phyloP scores from a whole-genome alignment of 83 land plant species.

The Isoetes engelmannii region DNA sequence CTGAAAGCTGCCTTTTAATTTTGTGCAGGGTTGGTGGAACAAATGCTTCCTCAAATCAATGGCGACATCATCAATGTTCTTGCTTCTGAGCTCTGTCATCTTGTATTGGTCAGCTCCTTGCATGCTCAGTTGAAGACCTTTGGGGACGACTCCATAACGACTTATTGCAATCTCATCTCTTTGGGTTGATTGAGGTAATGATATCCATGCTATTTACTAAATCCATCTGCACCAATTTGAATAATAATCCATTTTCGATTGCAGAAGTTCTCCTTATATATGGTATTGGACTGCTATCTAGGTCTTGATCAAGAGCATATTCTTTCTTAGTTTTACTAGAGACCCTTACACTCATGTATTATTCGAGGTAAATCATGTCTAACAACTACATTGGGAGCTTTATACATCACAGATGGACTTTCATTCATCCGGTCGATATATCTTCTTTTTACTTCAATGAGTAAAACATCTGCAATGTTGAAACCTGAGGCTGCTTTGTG shows the following conservation, averaged over 20 bases:
- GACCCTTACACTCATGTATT: too few relatives aligned
- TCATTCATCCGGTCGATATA: too few relatives aligned
- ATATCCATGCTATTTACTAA: too few relatives aligned
- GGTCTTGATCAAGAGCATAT: constrained; percentile 62
- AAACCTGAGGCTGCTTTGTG: too few relatives aligned
- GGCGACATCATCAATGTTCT: constrained; percentile 34
- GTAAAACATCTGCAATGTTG: too few relatives aligned
- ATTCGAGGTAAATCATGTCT: too few relatives aligned
- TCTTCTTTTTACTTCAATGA: too few relatives aligned
- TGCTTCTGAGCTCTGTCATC: constrained; percentile 36
- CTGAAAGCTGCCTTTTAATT: neutral
- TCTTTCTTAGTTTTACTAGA: too few relatives aligned
- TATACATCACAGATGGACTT: too few relatives aligned
- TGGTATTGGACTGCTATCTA: constrained; percentile 90
- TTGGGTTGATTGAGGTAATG: constrained; percentile 49
- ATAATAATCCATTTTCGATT: constrained; percentile 1
- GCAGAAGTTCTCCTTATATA: constrained; percentile 66
- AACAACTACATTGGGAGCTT: too few relatives aligned
- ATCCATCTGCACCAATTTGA: neutral
- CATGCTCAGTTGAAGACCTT: constrained; percentile 33
- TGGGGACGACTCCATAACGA: constrained; percentile 34
- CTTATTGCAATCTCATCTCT: constrained; percentile 18
- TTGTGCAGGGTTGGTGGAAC: constrained; percentile 26
- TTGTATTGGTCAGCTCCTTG: constrained; percentile 46
- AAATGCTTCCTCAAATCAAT: constrained; percentile 75